Base-by-base conservation (phyloP, 202 grass and related monocot species). In the Zizania palustris region DNA sequence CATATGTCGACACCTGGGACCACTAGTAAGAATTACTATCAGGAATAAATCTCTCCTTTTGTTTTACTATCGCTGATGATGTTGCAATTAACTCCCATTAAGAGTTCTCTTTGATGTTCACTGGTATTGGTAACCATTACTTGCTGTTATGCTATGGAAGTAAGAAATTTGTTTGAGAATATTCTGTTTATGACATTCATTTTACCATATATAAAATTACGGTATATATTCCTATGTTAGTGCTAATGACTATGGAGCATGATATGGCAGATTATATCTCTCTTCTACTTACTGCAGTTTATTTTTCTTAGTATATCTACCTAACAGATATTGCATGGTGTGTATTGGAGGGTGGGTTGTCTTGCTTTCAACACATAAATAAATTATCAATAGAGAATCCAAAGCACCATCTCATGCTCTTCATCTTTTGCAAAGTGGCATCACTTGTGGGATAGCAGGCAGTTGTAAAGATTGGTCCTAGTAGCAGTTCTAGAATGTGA, bases 31-130 rank as follows among this genome's bases (percentile, higher is more conserved):
- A 82, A 74, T 86, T 82, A 80, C 77, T 69, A 64, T 85, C 64
- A 78, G 51, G 84, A 92, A 90, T 81, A 86, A 82, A 69, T 88
- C 45, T 78, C 38, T 79, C 66, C 61, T 85, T 86, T 65, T 90
- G 56, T 77, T 85, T 81, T 58, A 83, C 77, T 60, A 63, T 82
- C 79, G 67, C 72, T 51, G 42, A 43, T 89, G 70, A 67, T 71
- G 12, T 80, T 73, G 63, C 48, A 63, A 40, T 79, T 71, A 77
- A 82, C 51, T 82, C 77, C 64, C 39, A 76, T 75, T 77, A 66
- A 77, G 41, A 76, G 50, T 5, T 80, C 51, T 28, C 9, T 71
- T 71, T 58, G 59, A 41, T 44, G 69, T 40, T 21, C 40, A 75
- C 9, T 3, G 41, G 49, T 36, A 64, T 71, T 42, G 16, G 34